A percentile compares a stretch with the other conserved stretches of the same genome.
phyloP scores from a whole-genome alignment of 768 basidiomycete genomes.

The Grammothele lineata region DNA sequence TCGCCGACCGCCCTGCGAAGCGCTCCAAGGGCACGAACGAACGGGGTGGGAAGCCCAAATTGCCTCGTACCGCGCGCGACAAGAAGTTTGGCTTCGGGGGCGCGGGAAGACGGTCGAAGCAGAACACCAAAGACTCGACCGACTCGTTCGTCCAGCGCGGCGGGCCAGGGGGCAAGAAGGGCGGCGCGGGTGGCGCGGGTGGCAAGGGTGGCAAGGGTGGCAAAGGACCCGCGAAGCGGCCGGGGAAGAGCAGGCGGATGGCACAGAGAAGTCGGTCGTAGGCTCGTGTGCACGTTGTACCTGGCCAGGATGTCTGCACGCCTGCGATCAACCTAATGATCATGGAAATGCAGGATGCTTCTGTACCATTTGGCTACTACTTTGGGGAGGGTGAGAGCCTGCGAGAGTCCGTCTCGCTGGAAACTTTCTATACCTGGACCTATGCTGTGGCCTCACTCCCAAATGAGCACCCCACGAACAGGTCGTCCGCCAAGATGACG shows the following conservation, averaged over 20 bases:
- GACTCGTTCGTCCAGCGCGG: conserved; percentile 57
- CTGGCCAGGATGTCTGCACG: too few species aligned
- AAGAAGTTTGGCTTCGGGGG: conserved; percentile 82
- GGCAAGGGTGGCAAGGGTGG: conserved; percentile 25
- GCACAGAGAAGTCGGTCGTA: conserved; percentile 30
- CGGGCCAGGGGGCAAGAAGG: conserved; percentile 24
- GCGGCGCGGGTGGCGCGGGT: conserved; percentile 23
- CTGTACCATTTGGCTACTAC: too few species aligned
- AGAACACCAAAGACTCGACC: conserved; percentile 78
- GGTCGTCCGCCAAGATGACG: too few species aligned
- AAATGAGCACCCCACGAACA: too few species aligned
- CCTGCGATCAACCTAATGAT: too few species aligned
- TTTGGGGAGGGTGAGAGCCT: too few species aligned
- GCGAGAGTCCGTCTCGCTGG: too few species aligned
- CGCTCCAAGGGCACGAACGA: conserved; percentile 28
- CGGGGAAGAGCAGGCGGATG: conserved; percentile 56
- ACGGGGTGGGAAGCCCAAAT: conserved; percentile 24
- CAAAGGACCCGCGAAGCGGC: conserved; percentile 41
- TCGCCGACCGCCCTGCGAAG: conserved; percentile 69
- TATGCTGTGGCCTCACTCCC: too few species aligned
- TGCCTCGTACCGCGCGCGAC: conserved; percentile 63
- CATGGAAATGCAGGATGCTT: too few species aligned
- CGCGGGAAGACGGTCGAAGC: conserved; percentile 63
- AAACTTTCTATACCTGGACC: too few species aligned
- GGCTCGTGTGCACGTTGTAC: too few species aligned